These are phyloP conservation scores for Zychaea mexicana DNA, from an alignment of 371 early-diverging fungal species.

Conservation along the genomic window DNA sequence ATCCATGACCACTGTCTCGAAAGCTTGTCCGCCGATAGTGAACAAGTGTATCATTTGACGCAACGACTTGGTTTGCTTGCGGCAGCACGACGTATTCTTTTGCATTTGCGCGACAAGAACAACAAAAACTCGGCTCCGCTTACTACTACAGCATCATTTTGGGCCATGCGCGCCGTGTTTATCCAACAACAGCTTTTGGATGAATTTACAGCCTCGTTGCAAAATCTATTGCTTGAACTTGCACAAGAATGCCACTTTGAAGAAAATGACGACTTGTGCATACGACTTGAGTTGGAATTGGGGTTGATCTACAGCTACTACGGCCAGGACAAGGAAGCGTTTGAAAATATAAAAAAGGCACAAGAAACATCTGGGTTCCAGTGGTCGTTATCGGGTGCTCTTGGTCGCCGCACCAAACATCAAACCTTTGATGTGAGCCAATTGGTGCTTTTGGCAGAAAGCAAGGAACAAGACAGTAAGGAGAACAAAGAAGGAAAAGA, in stretches of 20 bases:
- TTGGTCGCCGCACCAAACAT: slow-evolving; percentile 93
- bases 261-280: slow-evolving; percentile 38
- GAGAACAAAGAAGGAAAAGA: slow-evolving; percentile 26
- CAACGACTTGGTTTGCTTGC: slow-evolving; percentile 69
- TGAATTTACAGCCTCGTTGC: slow-evolving; percentile 76
- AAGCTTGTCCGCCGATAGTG: slow-evolving; percentile 76
- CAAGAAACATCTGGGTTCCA: slow-evolving; percentile 78
- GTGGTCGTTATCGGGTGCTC: slow-evolving; percentile 86
- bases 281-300: slow-evolving; percentile 75
- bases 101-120: slow-evolving; percentile 28
- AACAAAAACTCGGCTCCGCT: not conserved
- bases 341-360: slow-evolving; percentile 68
- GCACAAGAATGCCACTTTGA: slow-evolving; percentile 6
- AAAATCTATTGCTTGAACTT: slow-evolving; percentile 38
- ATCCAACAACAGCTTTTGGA: slow-evolving; percentile 88
- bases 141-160: slow-evolving; percentile 70
- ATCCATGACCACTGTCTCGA: slow-evolving; percentile 40
- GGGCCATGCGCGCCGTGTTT: slow-evolving; percentile 74
- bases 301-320: slow-evolving; percentile 81
- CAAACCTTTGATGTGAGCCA: slow-evolving; percentile 87
- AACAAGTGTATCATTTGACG: slow-evolving; percentile 82
- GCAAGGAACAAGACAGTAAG: slow-evolving; percentile 36
- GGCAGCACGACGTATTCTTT: slow-evolving; percentile 66
- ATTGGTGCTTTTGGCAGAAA: slow-evolving; percentile 87
- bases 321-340: slow-evolving; percentile 72